These are phyloP conservation scores for Colletotrichum sp. DNA, from an alignment of 2,329 filamentous ascomycete genomes.

Conservation along the genomic window DNA sequence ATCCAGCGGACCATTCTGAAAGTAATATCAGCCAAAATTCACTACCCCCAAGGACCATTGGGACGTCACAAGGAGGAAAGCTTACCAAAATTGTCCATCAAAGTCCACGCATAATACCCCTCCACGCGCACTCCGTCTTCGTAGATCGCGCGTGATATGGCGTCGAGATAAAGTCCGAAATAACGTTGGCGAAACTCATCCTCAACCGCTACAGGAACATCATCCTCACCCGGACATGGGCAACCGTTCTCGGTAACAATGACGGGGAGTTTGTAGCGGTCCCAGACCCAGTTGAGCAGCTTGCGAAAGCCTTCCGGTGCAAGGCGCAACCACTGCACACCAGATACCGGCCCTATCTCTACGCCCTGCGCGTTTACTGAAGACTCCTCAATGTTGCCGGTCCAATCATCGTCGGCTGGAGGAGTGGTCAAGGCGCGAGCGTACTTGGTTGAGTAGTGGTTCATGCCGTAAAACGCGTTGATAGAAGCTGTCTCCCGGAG, in stretches of 20 bases:
- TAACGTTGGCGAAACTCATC: conserved; percentile 24
- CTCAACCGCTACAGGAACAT: conserved; percentile 11
- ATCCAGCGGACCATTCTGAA: conserved; percentile 23
- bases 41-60: no score
- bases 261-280: conserved; percentile 30
- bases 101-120: conserved; percentile 39
- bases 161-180: conserved; percentile 28
- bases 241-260: conserved; percentile 37
- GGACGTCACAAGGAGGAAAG: not conserved
- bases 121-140: conserved; percentile 34
- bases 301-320: conserved; percentile 32
- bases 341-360: conserved; percentile 18
- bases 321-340: conserved; percentile 6
- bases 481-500: conserved; percentile 26
- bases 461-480: conserved; percentile 44
- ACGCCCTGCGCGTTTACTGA: conserved; percentile 31
- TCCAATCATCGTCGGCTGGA: conserved; percentile 28
- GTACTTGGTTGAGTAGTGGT: conserved; percentile 43
- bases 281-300: conserved; percentile 30
- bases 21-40: not conserved
- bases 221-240: conserved; percentile 29
- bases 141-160: conserved; percentile 29
- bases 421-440: conserved; percentile 29
- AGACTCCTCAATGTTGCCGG: conserved; percentile 27
- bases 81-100: conserved; percentile 40